Conservation (phyloP, 2,329 filamentous ascomycete genomes). For the Verticillium isaacii region DNA sequence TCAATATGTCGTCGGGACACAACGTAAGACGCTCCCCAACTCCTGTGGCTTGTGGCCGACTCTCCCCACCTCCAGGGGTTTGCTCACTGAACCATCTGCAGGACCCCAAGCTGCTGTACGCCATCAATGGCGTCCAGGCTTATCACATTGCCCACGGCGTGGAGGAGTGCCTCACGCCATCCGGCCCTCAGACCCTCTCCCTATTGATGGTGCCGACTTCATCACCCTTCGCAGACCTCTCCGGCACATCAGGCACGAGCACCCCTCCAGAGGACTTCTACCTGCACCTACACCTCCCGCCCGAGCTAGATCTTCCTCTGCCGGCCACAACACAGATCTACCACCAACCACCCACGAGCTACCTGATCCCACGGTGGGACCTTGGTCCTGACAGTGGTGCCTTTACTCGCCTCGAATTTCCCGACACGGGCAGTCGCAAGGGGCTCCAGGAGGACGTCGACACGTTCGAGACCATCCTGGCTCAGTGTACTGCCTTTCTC, state of each 20-base stretch:
- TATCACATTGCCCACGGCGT: conserved; percentile 87
- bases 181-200: conserved; percentile 85
- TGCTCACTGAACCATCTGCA: conserved; percentile 16
- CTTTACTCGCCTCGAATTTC: conserved; percentile 92
- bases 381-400: conserved; percentile 81
- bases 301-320: conserved; percentile 87
- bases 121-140: conserved; percentile 80
- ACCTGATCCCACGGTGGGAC: conserved; percentile 94
- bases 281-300: conserved; percentile 88
- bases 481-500: conserved; percentile 95
- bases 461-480: conserved; percentile 95
- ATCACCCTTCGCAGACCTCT: conserved; percentile 58
- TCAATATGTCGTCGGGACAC: conserved; percentile 38
- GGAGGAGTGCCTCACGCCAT: conserved; percentile 76
- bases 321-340: conserved; percentile 97
- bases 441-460: conserved; percentile 88
- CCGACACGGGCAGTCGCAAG: conserved; percentile 62
- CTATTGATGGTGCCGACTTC: conserved; percentile 94
- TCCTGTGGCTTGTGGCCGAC: not conserved
- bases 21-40: conserved; percentile 27
- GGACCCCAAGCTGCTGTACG: conserved; percentile 64
- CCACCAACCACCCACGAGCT: conserved; percentile 87
- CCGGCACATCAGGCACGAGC: conserved; percentile 48
- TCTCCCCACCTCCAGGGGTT: not conserved
- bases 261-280: conserved; percentile 92